Base-by-base conservation (phyloP, 2,329 filamentous ascomycete species). In the Neofusicoccum umdonicola region DNA sequence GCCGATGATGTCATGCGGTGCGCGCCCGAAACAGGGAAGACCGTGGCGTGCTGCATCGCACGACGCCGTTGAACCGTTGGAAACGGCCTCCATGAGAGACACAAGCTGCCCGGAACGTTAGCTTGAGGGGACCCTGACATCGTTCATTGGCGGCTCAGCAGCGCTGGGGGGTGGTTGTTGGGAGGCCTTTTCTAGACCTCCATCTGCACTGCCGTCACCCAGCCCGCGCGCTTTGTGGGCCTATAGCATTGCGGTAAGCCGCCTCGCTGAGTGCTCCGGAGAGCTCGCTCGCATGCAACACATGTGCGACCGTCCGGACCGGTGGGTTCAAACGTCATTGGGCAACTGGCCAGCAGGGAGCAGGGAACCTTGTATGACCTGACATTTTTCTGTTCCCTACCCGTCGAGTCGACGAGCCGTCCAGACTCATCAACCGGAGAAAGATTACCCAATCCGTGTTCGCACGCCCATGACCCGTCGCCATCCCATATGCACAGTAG, bases 1-100 rank as follows among this genome's bases (percentile, higher is more conserved):
- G 48, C 58, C 61, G 39, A 56, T 63, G 61, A 63, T 63, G 61
- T 63, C 61, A 63, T 56, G 48, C n/a, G 37, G 61, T 39, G 44
- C 27, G n/a, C 37, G 13, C 27, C 41, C 27, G 56, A 60, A 60
- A 60, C 56, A 60, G 42, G 56, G 56, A 45, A 60, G 54, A 35
- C 56, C 27, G 27, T 4, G 50, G 15, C 50, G 7, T 39, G 9
- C 9, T 9, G 34, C 19, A 27, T 47, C 12, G 56, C 56, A 47
- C 56, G 37, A 47, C 17, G 22, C 39, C 44, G 39, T 22, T 22
- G 44, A 12, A 57, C 54, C 52, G 34, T 13, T 31, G n/a, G n/a
- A 13, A 31, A 48, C 17, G 8, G 45, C 5, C 17, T 48, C 11
- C 13, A 13, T 1, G 45, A 48, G 42, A 27, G 3, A 48, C 27